Evolutionary conservation across 164 flowering plant genomes (phyloP), one percentile per base, ranked within the genome.

Genomic region (Litsea cubeba): DNA sequence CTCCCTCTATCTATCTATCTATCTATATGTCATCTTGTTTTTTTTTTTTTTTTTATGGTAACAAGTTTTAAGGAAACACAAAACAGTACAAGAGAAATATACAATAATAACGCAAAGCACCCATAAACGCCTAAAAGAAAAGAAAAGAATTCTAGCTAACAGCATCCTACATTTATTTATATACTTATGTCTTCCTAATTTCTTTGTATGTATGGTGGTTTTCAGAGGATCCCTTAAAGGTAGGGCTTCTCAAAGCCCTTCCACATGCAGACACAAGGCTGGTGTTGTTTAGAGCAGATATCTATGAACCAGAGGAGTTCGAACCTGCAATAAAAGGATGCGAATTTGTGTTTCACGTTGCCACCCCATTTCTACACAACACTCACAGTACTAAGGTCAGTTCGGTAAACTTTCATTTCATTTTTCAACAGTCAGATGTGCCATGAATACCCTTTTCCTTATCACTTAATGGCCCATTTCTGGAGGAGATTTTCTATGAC

Each of bases 261-360:
- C 83, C 85, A 20, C 10, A 65, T 50, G 86, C 93, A 18, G 81
- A 82, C 1, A 62, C 80, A 1, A 76, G 78, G 20, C 64, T 89
- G 22, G 35, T 14, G 11, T 68, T 87, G 69, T 89, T 89, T 46
- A 26, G 80, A 60, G 88, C 89, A 8, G 89, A 86, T 5, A 78
- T 87, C 7, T 82, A 82, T 57, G 35, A 18, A 3, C 25, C 71
- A 1, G 71, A 46, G 1, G 54, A 68, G 24, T 68, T 68, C 68
- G 81, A 72, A 3, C 20, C 26, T 2, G 86, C 90, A 15, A 83
- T 88, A 32, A 8, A 75, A 76, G 89, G 87, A 3, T 85, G 89
- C 68, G 50, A 81, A 1, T 74, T 28, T 76, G 88, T 85, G 14
- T 75, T 84, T 68, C 87, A 84, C 72, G 69, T 87, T 30, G 90